phyloP scores from a whole-genome alignment of 1,284 basidiomycete species.

The Trichosporon sp. region DNA sequence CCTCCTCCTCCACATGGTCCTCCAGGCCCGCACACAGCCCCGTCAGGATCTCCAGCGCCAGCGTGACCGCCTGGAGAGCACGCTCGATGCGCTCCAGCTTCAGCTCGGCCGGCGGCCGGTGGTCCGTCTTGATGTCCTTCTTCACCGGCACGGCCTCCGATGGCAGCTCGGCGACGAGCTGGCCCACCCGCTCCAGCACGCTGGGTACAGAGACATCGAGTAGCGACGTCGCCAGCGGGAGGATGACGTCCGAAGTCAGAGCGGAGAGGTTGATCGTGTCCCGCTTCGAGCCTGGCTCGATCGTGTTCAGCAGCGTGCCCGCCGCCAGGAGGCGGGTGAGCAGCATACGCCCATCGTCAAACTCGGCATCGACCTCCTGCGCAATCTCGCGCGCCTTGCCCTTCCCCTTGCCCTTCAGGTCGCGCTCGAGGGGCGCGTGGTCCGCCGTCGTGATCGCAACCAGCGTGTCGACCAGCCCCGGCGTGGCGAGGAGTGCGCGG shows the following conservation, averaged over 20 bases:
- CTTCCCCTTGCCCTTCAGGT: slow-evolving; percentile 50
- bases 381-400: slow-evolving; percentile 22
- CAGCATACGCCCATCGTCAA: slow-evolving; percentile 42
- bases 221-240: slow-evolving; percentile 66
- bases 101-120: slow-evolving; percentile 61
- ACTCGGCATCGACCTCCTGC: slow-evolving; percentile 27
- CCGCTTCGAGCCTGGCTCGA: slow-evolving; percentile 57
- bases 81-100: slow-evolving; percentile 70
- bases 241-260: slow-evolving; percentile 57
- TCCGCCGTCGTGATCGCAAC: slow-evolving; percentile 59
- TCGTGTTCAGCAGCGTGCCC: slow-evolving; percentile 72
- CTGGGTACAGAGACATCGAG: slow-evolving; percentile 61
- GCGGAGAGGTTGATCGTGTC: slow-evolving; percentile 53
- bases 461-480: slow-evolving; percentile 63
- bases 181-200: slow-evolving; percentile 54
- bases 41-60: slow-evolving; percentile 78
- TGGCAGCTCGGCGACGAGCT: slow-evolving; percentile 54
- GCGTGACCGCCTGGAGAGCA: slow-evolving; percentile 64
- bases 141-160: slow-evolving; percentile 23
- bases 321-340: slow-evolving; percentile 64
- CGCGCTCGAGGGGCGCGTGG: slow-evolving; percentile 25
- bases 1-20: slow-evolving; percentile 53
- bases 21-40: slow-evolving; percentile 80
- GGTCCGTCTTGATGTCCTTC: slow-evolving; percentile 52
- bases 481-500: slow-evolving; percentile 58